Base-by-base conservation (phyloP, 768 basidiomycete species). In the Suillus paluster region DNA sequence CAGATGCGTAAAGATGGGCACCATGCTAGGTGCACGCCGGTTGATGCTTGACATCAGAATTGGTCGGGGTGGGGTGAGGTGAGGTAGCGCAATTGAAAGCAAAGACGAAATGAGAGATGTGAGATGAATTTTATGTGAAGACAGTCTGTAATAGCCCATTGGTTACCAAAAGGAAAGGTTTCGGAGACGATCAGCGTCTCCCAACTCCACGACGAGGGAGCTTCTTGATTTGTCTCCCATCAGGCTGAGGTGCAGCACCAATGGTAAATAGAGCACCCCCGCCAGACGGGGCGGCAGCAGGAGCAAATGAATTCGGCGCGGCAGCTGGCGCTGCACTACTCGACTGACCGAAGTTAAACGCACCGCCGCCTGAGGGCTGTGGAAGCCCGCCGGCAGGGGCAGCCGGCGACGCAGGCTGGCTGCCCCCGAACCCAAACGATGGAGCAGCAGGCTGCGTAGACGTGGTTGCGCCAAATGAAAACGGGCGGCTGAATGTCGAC, bases 351-450 rank as follows among this genome's bases (percentile, higher is more conserved):
- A 86, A 86, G 41, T 75, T 34, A 56, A 77, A 76, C 27, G 73
- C 27, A n/a, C 53, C 63, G 12, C 71, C 67, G 12, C 71, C 67
- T 9, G 64, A 60, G 7, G 85, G 79, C 42, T 83, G 68, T 57
- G 62, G 73, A 55, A 66, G 45, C 64, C 69, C 34, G 64, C 53
- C 5, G 68, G 73, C 54, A 80, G 63, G 38, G 69, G 78, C 74
- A 49, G 83, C 86, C 30, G 87, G 87, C 11, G 87, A 89, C 44
- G 80, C 81, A 57, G 87, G 86, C 66, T 86, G 86, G 66, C 80
- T 82, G 41, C 83, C 17, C 23, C 82, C 85, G 68, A 88, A 89
- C 10, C 75, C 52, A 65, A 88, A 88, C 2, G 79, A 61, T 27
- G 9, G 56, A n/a, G 75, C 68, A 36, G 56, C 66, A 70, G 60